Evolutionary conservation across 129 eudicot species (phyloP), one percentile per base, ranked within the genome.

Genomic region (Heracleum sosnowskyi): DNA sequence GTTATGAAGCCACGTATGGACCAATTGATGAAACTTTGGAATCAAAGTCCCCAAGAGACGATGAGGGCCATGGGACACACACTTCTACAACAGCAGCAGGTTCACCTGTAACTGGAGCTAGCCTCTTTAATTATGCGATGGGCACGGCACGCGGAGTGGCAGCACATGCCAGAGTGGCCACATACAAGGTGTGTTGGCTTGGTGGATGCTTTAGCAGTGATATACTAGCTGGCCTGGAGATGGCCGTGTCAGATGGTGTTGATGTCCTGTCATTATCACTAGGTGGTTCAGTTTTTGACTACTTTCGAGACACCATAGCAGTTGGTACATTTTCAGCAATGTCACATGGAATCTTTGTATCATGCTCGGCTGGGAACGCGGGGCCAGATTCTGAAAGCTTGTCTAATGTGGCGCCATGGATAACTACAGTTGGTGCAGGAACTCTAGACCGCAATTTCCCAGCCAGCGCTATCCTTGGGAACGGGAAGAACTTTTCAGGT

Each of bases 111-210:
- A 73, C 77, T 0, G 77, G 78, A 17, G 97, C 97, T n/a, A 88
- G 93, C 78, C 89, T 92, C 11, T 88, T 92, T 28, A 93, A 93
- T 42, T 92, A 81, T 44, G 97, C 89, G 7, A 77, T 81, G 11
- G 97, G 96, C 18, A 87, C 84, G 2, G 97, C 96, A 5, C 91
- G 91, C 18, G 97, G 97, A 63, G 88, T 88, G 93, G 97, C 96
- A 26, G 55, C 80, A 0, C 84, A 77, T 6, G 96, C 96, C 60
- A 80, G 97, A 75, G 71, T 90, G 47, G 96, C 96, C 5, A 85
- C 86, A 44, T 92, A 92, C 72, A 90, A 90, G 78, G 89, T 82
- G 7, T 90, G 97, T 75, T 92, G 97, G 97, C 86, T 66, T 8
- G 85, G 90, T 1, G 91, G 96, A 22, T 92, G 96, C 76, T 79